Percentiles rank a stretch among this genome's conserved stretches.
These are phyloP conservation scores for Phtheirospermum japonicum DNA, from an alignment of 257 asterid species.

Conservation along the genomic window DNA sequence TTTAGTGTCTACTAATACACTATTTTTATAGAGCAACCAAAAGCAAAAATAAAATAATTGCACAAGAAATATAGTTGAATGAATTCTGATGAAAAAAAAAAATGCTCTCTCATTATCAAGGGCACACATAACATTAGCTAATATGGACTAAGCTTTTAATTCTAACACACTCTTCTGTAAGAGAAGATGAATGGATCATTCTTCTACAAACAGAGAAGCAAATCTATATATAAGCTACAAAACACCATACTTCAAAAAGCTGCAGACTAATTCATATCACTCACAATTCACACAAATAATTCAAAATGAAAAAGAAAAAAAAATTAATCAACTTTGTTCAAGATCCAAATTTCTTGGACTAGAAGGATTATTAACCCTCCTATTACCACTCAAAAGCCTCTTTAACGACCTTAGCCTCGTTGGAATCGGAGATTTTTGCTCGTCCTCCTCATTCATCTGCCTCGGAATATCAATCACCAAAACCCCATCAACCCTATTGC, in stretches of 20 bases:
- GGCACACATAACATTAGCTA: neutral
- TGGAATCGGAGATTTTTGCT: constrained; percentile 46
- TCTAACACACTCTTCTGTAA: constrained; percentile 44
- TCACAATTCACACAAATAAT: neutral
- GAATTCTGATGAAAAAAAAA: neutral
- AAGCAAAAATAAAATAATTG: neutral
- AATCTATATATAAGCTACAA: constrained; percentile 24
- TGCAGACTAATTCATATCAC: neutral
- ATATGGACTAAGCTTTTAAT: neutral
- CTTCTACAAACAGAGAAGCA: constrained; percentile 55
- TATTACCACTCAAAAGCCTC: constrained; percentile 64
- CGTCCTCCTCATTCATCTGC: constrained; percentile 52
- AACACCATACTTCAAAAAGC: no score
- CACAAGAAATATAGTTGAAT: neutral
- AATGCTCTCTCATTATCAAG: neutral
- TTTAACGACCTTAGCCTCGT: constrained; percentile 55
- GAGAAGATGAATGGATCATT: constrained; percentile 23
- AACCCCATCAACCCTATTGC: constrained; percentile 8
- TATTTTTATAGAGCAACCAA: neutral
- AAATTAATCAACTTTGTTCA: constrained; percentile 34
- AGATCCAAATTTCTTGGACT: constrained; percentile 47
- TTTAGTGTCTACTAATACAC: neutral
- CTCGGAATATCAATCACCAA: constrained; percentile 35
- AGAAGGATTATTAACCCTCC: constrained; percentile 50
- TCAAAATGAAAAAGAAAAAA: neutral